Percentiles rank a stretch among this genome's conserved stretches.
These are phyloP conservation scores for Acanthochlamys bracteata DNA, from an alignment of 106 monocot genomes.

Conservation along the genomic window DNA sequence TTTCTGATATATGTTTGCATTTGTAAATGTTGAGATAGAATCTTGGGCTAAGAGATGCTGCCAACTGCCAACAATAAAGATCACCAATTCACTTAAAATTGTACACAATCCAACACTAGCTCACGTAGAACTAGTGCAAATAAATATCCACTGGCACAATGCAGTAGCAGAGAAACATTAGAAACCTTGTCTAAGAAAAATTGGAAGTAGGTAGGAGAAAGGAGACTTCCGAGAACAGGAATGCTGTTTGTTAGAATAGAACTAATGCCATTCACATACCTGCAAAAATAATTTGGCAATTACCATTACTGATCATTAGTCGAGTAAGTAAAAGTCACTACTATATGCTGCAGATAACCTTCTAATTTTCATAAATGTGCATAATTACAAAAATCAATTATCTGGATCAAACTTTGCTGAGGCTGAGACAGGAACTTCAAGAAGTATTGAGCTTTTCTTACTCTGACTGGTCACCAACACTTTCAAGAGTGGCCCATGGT, in stretches of 20 bases:
- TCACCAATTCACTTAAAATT: too few species aligned
- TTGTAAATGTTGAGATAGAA: slow-evolving; percentile 95
- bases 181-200: slow-evolving; percentile 95
- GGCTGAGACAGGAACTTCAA: too few species aligned
- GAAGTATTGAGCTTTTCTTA: slow-evolving; percentile 29
- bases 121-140: too few species aligned
- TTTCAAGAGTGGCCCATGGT: slow-evolving; percentile 93
- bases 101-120: too few species aligned
- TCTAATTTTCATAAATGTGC: too few species aligned
- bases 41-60: slow-evolving; percentile 95
- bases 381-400: too few species aligned
- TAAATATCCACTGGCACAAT: too few species aligned
- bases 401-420: too few species aligned
- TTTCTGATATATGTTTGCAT: slow-evolving; percentile 97
- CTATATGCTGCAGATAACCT: neutral
- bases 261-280: slow-evolving; percentile 97
- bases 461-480: slow-evolving; percentile 99
- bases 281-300: slow-evolving; percentile 18
- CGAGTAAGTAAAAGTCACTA: too few species aligned
- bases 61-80: slow-evolving; percentile 45
- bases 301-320: neutral
- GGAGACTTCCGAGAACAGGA: slow-evolving; percentile 76
- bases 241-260: slow-evolving; percentile 81
- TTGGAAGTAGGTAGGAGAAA: slow-evolving; percentile 91
- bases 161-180: neutral